Evolutionary conservation across 495 filamentous ascomycete species (phyloP).

Genomic region (Lichenothelia convexa): DNA sequence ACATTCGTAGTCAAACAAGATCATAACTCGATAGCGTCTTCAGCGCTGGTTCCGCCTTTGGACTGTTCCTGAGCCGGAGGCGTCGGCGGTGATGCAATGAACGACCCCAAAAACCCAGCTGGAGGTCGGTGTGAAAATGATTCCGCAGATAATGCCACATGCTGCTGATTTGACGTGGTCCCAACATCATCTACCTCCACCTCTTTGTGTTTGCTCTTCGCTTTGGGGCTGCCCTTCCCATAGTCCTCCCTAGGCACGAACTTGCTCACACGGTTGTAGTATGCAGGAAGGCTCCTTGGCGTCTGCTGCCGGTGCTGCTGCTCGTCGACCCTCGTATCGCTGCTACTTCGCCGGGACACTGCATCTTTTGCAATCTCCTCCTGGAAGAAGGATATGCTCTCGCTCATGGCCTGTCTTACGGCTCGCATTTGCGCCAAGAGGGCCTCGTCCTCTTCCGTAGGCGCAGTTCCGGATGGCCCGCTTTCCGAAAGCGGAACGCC

Average conservation of each 20-base stretch:
- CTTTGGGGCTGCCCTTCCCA: constrained; percentile 10
- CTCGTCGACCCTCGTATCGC: neutral
- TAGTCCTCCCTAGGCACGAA: constrained; percentile 23
- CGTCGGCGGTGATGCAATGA: no score
- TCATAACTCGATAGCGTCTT: no score
- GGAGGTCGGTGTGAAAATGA: no score
- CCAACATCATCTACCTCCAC: no score
- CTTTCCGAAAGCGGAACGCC: no score
- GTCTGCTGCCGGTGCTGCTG: neutral
- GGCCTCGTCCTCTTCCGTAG: constrained; percentile 15
- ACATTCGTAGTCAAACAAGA: no score
- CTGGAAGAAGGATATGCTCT: constrained; percentile 6
- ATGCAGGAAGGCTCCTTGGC: neutral
- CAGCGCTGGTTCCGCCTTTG: no score
- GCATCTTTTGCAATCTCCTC: constrained; percentile 1
- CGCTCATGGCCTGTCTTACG: constrained; percentile 7
- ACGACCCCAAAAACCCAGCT: no score
- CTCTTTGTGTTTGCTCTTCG: constrained; percentile 7
- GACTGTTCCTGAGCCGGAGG: no score
- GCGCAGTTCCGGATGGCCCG: neutral
- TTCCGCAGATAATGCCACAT: no score
- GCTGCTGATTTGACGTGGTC: no score
- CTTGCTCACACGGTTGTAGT: constrained; percentile 12
- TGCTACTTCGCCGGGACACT: no score
- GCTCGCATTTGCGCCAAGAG: constrained; percentile 14